Conservation (phyloP, 1,139 yeast species). For the Nadsonia starkeyi-henricii region DNA sequence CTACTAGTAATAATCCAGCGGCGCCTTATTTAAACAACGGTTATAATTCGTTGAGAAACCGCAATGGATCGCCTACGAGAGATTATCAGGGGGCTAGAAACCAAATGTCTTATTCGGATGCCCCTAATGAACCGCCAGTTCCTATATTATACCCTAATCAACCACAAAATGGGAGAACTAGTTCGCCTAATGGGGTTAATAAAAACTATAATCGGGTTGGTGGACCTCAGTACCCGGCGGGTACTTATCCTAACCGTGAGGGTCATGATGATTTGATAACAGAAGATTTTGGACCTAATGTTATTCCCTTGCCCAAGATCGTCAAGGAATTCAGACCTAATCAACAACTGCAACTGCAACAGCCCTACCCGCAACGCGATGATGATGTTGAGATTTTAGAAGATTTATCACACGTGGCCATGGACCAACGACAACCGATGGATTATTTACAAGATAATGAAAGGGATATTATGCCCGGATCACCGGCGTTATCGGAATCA, state of each 20-base stretch:
- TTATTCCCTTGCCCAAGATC: conserved; percentile 18
- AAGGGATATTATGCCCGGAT: conserved; percentile 11
- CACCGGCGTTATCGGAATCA: conserved; percentile 21
- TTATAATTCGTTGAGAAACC: neutral
- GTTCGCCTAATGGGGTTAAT: neutral
- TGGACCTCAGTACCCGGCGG: neutral
- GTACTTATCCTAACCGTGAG: conserved; percentile 1
- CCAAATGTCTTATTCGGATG: neutral
- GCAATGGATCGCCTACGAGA: neutral
- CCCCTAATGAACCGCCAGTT: conserved; percentile 1
- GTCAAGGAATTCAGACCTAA: too few species aligned
- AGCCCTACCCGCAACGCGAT: conserved; percentile 9
- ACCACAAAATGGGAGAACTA: neutral
- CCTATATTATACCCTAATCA: conserved; percentile 4
- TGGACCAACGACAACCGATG: conserved; percentile 1
- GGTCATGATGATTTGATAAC: conserved; percentile 4
- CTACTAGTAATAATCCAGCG: neutral
- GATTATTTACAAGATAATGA: conserved; percentile 1
- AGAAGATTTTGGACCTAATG: conserved; percentile 21
- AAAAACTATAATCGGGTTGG: too few species aligned
- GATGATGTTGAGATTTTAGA: neutral
- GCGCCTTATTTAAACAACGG: neutral
- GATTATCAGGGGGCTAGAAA: neutral
- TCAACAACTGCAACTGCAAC: conserved; percentile 7
- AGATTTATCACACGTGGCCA: neutral